Evolutionary conservation across 2,329 filamentous ascomycete species (phyloP), one percentile per base, ranked within the genome.

Genomic region (Botrytis squamosa): DNA sequence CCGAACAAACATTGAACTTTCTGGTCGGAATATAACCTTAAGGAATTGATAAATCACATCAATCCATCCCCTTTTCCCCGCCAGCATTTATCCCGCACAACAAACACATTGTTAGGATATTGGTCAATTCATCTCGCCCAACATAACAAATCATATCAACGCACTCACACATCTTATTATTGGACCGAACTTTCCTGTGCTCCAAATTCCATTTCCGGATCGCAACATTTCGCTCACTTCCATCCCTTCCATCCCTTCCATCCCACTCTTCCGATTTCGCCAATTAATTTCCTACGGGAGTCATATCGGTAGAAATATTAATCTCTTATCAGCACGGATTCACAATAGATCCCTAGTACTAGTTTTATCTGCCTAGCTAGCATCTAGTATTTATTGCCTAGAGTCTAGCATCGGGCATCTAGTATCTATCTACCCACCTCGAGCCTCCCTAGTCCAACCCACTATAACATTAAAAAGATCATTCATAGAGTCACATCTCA

Each of bases 261-360:
- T 66, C 60, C 65, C 52, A 55, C 59, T 46, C 59, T 73, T 73
- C 49, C 70, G 70, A 46, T 49, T 25, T 67, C 70, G 70, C 62
- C 62, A 33, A 18, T 49, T 55, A n/a, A 67, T 67, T 57, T 46
- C 14, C 44, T 40, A 22, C 36, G 44, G 46, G 59, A 65, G 44
- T 52, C 44, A 67, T 40, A 67, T 36, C 64, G 64, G 49, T n/a
- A n/a, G 49, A 55, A 55, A n/a, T 65, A 38, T 36, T 22, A 14
- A 36, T 46, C 33, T 55, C 70, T 71, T 71, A 71, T 71, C 70
- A 55, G 57, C 29, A 66, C 65, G n/a, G 62, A 33, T 44, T 64
- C n/a, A 57, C 42, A 14, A 63, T 42, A 63, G 3, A n/a, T 33
- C 33, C 33, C 33, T 70, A 25, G 36, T 22, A 59, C 66, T 6